Evolutionary conservation across 1,284 basidiomycete species (phyloP), one percentile per base, ranked within the genome.

Genomic region (Microbotryomycetes sp.): DNA sequence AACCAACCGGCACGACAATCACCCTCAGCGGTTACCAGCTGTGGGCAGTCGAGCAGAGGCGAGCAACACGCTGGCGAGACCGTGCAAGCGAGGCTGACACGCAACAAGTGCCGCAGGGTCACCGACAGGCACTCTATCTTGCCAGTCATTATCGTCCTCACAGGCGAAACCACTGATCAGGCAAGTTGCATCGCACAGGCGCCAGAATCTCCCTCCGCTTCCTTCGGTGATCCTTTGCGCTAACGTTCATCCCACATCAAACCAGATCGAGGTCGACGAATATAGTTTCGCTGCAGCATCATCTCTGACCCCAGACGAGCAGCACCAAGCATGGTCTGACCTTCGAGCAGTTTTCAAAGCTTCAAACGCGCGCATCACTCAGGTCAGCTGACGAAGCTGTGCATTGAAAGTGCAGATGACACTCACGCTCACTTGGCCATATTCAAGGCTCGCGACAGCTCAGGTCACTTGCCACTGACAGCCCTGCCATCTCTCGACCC

Each of bases 21-120:
- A 45, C 5, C 27, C 18, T 61, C 5, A 15, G 6, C 3, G 55
- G 60, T 4, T 61, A 53, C 23, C 60, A 61, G 31, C 9, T 57
- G 3, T 61, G 45, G 28, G 60, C 52, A 2, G 45, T 61, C 9
- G 55, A 61, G 24, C 60, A 61, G 45, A 28, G 60, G 55, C 53
- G n/a, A 9, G 59, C 21, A 4, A 9, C 35, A 41, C 35, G 35
- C 35, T 41, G 35, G 35, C 9, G 35, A 9, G 35, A 41, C 11
- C 35, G 35, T 11, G 35, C 35, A 18, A 41, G 35, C 35, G 35
- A 41, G 11, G 9, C 35, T 41, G 35, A 11, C 11, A 41, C 35
- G 35, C 9, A 9, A 18, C 11, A 11, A 18, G 18, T 41, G 11
- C 16, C 5, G 4, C 54, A 57, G 60, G 35, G 45, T 61, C n/a